Evolutionary conservation across 257 asterid species (phyloP), one percentile per base, ranked within the genome.

Genomic region (Petunia axillaris): DNA sequence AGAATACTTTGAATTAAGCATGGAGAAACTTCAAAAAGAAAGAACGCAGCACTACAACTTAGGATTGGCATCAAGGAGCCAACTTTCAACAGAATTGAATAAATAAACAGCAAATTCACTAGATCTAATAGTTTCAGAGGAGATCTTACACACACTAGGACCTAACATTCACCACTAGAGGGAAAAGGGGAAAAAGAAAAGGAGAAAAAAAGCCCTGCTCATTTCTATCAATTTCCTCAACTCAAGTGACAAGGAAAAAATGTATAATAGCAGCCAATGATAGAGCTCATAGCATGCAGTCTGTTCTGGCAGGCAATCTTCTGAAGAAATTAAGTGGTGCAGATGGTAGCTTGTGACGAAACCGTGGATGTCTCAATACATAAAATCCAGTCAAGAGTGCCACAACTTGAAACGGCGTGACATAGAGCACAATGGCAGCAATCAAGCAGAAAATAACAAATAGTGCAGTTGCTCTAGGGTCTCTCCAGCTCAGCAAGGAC

Each of bases 401-500:
- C 86, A 92, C 91, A 44, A 92, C 90, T 65, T 91, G 95, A 54
- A 92, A 92, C 6, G 97, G 95, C 0, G 93, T 91, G 1, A 91
- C 93, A 36, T 91, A 92, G 40, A 92, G 89, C 11, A 86, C 90
- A 4, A 87, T 79, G 9, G 94, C 97, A 2, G 93, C 86, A 16
- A 89, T 46, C 85, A 90, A 78, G 82, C 93, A 90, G 91, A 92
- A 91, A 55, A 92, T 82, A 1, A 92, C 90, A 37, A 91, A 92
- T 50, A 92, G 83, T 0, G 93, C 89, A 0, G 95, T 91, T 0
- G 97, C 97, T 8, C 97, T 75, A 0, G 97, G 97, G 86, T 92
- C 97, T 8, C 97, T 82, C 97, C 97, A 92, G 89, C 93, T 91
- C 83, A 92, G 87, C 44, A 92, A 85, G 25, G 90, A 84, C 82